A percentile compares a stretch with the other conserved stretches of the same genome.
Evolutionary conservation across 2,329 filamentous ascomycete genomes (phyloP).

Genomic region (Aureobasidium mangrovei): DNA sequence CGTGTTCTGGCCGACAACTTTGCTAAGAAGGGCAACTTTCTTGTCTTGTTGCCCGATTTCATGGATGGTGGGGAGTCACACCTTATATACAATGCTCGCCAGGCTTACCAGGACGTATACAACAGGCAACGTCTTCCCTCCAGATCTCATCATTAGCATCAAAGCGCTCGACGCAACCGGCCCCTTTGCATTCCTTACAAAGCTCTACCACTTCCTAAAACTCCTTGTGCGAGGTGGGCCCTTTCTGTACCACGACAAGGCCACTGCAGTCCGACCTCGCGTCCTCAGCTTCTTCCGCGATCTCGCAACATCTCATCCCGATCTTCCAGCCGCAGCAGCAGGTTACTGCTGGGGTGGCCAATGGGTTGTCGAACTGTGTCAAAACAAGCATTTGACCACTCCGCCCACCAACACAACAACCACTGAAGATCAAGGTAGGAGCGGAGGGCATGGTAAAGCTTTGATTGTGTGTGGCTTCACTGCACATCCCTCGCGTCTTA

Average conservation of each 20-base stretch:
- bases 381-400: constrained; percentile 25
- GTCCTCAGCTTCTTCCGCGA: constrained; percentile 23
- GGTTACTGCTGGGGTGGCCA: constrained; percentile 32
- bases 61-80: constrained; percentile 23
- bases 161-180: constrained; percentile 24
- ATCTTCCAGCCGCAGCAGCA: constrained; percentile 27
- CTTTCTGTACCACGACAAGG: constrained; percentile 22
- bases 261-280: constrained; percentile 22
- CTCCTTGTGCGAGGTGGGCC: constrained; percentile 21
- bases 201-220: constrained; percentile 23
- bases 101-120: neutral
- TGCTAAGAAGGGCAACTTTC: constrained; percentile 24
- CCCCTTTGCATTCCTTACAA: constrained; percentile 25
- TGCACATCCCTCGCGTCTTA: constrained; percentile 28
- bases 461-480: constrained; percentile 15
- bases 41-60: constrained; percentile 31
- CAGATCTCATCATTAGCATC: constrained; percentile 23
- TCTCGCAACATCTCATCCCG: constrained; percentile 22
- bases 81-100: too few relatives aligned
- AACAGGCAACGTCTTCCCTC: constrained; percentile 22
- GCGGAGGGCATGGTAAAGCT: neutral
- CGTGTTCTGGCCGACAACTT: constrained; percentile 31
- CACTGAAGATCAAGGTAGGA: constrained; percentile 15
- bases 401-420: constrained; percentile 29
- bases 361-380: constrained; percentile 27